phyloP scores from a whole-genome alignment of 2,329 filamentous ascomycete genomes.

The Verticillium longisporum region DNA sequence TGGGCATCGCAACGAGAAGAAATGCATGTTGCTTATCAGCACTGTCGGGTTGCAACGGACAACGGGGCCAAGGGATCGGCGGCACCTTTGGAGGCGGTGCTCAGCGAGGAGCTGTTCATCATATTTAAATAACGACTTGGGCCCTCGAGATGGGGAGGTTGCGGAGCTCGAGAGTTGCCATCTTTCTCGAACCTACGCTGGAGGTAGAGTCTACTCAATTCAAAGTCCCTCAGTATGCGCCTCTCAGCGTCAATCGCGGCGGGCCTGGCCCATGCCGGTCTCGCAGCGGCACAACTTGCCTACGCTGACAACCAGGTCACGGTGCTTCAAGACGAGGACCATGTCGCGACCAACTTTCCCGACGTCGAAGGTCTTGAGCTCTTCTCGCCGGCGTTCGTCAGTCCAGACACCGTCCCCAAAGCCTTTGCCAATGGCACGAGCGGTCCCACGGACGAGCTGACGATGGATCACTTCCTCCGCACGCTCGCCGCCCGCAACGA shows the following conservation, averaged over 20 bases:
- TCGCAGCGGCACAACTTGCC: conserved; percentile 11
- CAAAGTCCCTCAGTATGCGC: background rate
- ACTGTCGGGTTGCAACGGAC: background rate
- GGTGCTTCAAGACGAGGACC: conserved; percentile 14
- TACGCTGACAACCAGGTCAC: conserved; percentile 19
- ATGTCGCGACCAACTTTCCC: conserved; percentile 16
- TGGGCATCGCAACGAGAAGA: background rate
- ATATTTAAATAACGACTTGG: background rate
- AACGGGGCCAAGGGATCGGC: background rate
- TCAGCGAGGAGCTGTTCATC: too few species aligned
- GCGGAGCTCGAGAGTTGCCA: background rate
- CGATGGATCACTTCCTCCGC: conserved; percentile 14
- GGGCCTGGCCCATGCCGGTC: conserved; percentile 12
- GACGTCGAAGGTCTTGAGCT: conserved; percentile 14
- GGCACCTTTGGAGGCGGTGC: background rate
- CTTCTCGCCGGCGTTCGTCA: conserved; percentile 17
- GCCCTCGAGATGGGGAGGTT: background rate
- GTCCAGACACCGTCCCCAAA: conserved; percentile 13
- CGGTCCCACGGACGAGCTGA: conserved; percentile 17
- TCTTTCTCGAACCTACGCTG: background rate
- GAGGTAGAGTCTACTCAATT: background rate
- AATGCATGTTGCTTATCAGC: background rate
- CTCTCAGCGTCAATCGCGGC: background rate
- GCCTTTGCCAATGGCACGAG: conserved; percentile 19
- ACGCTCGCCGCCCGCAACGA: conserved; percentile 14